Evolutionary conservation across 257 asterid species (phyloP).

Genomic region (Buddleja alternifolia): DNA sequence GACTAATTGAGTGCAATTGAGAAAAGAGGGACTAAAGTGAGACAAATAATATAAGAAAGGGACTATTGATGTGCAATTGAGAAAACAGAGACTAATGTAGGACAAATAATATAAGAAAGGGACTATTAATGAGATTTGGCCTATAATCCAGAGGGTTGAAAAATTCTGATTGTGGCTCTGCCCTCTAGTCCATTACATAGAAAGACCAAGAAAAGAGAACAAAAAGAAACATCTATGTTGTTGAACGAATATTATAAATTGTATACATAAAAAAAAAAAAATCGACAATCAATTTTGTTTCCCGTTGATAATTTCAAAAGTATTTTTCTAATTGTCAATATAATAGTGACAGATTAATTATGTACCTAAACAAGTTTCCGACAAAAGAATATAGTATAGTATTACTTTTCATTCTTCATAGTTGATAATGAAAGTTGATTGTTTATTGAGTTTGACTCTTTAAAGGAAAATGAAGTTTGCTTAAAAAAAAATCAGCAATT

Average conservation of each 20-base stretch:
- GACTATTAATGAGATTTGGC: too few relatives aligned
- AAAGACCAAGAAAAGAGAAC: background rate
- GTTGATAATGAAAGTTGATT: conserved; percentile 19
- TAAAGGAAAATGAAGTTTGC: conserved; percentile 29
- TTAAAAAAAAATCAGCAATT: conserved; percentile 20
- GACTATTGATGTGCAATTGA: too few relatives aligned
- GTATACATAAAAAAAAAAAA: conserved; percentile 11
- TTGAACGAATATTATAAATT: background rate
- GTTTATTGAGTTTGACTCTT: conserved; percentile 12
- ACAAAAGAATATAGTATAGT: conserved; percentile 12
- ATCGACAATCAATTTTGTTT: conserved; percentile 5
- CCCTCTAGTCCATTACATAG: too few relatives aligned
- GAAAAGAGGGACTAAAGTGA: too few relatives aligned
- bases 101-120: too few relatives aligned
- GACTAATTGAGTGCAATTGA: too few relatives aligned
- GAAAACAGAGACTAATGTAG: too few relatives aligned
- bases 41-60: too few relatives aligned
- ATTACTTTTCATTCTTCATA: background rate
- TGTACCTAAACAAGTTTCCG: background rate
- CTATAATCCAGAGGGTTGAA: too few relatives aligned
- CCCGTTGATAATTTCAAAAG: background rate
- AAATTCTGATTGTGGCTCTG: too few relatives aligned
- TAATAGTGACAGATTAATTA: conserved; percentile 24
- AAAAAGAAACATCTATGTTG: background rate
- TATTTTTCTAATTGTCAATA: background rate